These are phyloP conservation scores for Penicillium sp. DNA, from an alignment of 2,329 filamentous ascomycete genomes.

Conservation along the genomic window DNA sequence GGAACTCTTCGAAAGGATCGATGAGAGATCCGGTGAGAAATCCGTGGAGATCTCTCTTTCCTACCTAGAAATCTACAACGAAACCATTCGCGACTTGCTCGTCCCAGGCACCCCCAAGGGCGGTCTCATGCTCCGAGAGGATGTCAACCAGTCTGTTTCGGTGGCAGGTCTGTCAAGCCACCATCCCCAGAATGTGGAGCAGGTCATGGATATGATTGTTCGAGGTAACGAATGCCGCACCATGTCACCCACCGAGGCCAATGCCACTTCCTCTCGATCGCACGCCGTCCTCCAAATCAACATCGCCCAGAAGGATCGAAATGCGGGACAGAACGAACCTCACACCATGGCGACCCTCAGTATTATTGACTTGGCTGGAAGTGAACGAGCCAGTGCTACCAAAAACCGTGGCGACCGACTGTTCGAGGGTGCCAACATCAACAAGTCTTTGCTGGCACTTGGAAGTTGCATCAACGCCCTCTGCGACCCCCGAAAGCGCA, in stretches of 20 bases:
- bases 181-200: slow-evolving; percentile 85
- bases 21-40: slow-evolving; percentile 85
- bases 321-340: slow-evolving; percentile 88
- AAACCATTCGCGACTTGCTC: slow-evolving; percentile 93
- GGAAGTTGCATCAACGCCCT: slow-evolving; percentile 98
- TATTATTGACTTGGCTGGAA: slow-evolving; percentile 96
- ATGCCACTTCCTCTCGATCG: slow-evolving; percentile 95
- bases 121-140: slow-evolving; percentile 89
- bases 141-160: slow-evolving; percentile 89
- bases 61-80: slow-evolving; percentile 98
- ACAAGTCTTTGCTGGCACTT: slow-evolving; percentile 92
- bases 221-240: slow-evolving; percentile 92
- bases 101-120: slow-evolving; percentile 83
- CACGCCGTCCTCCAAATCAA: slow-evolving; percentile 98
- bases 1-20: slow-evolving; percentile 94
- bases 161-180: slow-evolving; percentile 91
- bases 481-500: slow-evolving; percentile 87
- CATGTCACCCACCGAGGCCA: slow-evolving; percentile 95
- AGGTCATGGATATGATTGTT: slow-evolving; percentile 99
- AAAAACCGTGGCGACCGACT: slow-evolving; percentile 94
- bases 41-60: slow-evolving; percentile 88
- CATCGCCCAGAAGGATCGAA: slow-evolving; percentile 89
- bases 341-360: slow-evolving; percentile 98
- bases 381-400: slow-evolving; percentile 92
- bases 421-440: slow-evolving; percentile 96